These are phyloP conservation scores for Cladorrhinum sp. DNA, from an alignment of 2,329 filamentous ascomycete genomes.

Conservation along the genomic window DNA sequence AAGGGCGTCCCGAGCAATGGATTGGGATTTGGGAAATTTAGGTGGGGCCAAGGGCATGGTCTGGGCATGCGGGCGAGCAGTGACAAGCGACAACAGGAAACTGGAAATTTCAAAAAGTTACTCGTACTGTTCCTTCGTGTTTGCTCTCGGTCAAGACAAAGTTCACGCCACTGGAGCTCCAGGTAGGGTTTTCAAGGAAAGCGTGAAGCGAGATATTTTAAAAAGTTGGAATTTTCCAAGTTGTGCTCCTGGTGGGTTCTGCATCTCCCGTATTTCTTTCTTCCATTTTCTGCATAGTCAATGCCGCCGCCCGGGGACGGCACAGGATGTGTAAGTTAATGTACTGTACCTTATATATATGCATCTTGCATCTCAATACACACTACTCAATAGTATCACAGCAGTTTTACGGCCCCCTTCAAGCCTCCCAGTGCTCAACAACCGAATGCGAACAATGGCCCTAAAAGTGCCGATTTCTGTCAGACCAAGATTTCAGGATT, in stretches of 20 bases:
- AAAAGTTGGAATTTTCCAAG: background rate
- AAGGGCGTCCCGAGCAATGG: background rate
- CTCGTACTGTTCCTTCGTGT: conserved; percentile 5
- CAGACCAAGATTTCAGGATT: background rate
- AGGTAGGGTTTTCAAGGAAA: too few relatives aligned
- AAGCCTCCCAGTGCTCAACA: background rate
- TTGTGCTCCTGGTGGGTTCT: too few relatives aligned
- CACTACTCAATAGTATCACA: background rate
- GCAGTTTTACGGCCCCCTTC: background rate
- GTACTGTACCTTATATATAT: background rate
- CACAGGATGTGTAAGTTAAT: background rate
- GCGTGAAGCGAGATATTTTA: too few relatives aligned
- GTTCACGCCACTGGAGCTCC: background rate
- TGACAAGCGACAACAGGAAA: conserved; percentile 21
- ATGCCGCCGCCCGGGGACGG: background rate
- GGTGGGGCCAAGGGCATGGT: conserved; percentile 8
- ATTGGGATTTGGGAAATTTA: conserved; percentile 17
- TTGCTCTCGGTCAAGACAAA: background rate
- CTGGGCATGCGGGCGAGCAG: conserved; percentile 10
- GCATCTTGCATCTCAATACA: background rate
- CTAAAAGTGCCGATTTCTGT: background rate
- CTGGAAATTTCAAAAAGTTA: conserved; percentile 14
- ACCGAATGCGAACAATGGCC: background rate
- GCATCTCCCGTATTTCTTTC: background rate
- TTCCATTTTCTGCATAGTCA: background rate